A percentile compares a stretch with the other conserved stretches of the same genome.
These are phyloP conservation scores for Penicillium cinerascens DNA, from an alignment of 495 filamentous ascomycete species.

Conservation along the genomic window DNA sequence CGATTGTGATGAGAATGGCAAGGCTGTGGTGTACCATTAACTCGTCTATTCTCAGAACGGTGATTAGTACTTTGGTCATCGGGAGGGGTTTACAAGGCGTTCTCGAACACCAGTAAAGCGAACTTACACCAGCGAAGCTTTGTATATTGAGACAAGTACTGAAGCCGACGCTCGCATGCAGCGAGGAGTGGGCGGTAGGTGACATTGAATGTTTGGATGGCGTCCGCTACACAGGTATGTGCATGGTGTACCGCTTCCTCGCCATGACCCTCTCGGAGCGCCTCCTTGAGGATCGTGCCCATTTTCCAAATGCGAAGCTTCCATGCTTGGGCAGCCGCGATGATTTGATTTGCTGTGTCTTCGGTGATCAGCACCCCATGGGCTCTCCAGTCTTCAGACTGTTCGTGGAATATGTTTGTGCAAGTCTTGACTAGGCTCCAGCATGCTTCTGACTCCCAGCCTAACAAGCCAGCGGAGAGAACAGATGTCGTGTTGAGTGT, in stretches of 20 bases:
- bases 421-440: constrained; percentile 17
- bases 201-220: constrained; percentile 12
- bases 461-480: constrained; percentile 12
- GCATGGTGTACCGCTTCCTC: constrained; percentile 16
- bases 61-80: neutral
- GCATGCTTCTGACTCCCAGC: constrained; percentile 11
- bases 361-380: constrained; percentile 15
- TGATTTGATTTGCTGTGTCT: constrained; percentile 20
- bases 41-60: constrained; percentile 4
- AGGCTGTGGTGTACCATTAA: constrained; percentile 16
- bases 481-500: constrained; percentile 17
- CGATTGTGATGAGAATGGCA: constrained; percentile 14
- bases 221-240: constrained; percentile 11
- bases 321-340: constrained; percentile 13
- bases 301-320: constrained; percentile 18
- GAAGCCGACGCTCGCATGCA: constrained; percentile 15
- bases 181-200: constrained; percentile 14
- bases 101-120: neutral
- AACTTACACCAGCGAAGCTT: constrained; percentile 21
- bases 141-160: constrained; percentile 15
- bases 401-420: constrained; percentile 18
- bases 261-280: constrained; percentile 15
- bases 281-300: constrained; percentile 16
- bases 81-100: neutral
- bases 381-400: constrained; percentile 13